Evolutionary conservation across 352 stramenopile species (phyloP), one percentile per base, ranked within the genome.

Genomic region (Phytophthora capsici): DNA sequence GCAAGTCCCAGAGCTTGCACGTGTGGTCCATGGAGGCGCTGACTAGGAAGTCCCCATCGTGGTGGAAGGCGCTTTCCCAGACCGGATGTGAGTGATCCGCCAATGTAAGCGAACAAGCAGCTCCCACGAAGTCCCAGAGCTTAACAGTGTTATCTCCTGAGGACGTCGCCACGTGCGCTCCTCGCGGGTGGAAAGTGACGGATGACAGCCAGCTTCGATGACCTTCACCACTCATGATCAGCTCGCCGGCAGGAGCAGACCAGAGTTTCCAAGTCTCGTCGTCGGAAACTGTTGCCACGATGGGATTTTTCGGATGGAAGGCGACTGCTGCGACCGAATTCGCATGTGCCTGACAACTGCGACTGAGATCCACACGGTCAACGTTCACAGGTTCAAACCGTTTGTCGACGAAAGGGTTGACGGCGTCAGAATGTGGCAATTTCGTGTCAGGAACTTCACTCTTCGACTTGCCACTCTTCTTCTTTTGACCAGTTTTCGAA

Each of bases 211-310:
- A 98, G 52, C 89, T 91, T 12, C 80, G 81, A 67, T 98, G 95
- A 13, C 95, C 91, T 71, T 98, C 92, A 57, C 95, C 94, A 49
- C 89, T 97, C 95, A 98, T 98, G 64, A 98, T 93, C 38, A 98
- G 86, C 67, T 98, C 93, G 47, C 90, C 92, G 45, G 91, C 85
- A 13, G 94, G 93, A 13, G 98, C 76, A 14, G 84, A 97, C 95
- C 95, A 98, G 47, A 98, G 76, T 69, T 98, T 98, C 94, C 94
- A 98, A 30, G 92, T 98, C 69, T 96, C 80, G 71, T 98, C 95
- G 70, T 98, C 94, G 44, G 87, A 97, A 17, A 94, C 93, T 4
- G 90, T 98, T 17, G 95, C 92, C n/a, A 98, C 44, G 26, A 97
- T 89, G 14, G 89, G 80, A 52, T 98, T 98, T 49, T 94, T 96